These are phyloP conservation scores for Dactylellina drechsleri DNA, from an alignment of 2,329 filamentous ascomycete genomes.

Conservation along the genomic window DNA sequence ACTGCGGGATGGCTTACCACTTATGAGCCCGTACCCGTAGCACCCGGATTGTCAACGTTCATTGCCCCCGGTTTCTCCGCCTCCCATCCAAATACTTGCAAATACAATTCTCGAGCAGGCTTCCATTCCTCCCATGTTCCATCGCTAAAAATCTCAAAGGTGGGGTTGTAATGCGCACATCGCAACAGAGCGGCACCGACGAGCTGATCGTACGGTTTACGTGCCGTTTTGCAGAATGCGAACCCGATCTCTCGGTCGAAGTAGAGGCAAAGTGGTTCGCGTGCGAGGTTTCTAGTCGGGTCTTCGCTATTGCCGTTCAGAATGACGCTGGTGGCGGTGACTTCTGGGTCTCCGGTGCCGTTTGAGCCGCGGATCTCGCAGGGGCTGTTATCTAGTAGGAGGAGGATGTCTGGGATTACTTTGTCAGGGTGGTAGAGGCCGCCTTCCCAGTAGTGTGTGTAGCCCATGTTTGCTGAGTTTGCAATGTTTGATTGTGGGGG, in stretches of 20 bases:
- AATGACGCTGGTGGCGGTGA: neutral
- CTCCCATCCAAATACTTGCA: constrained; percentile 8
- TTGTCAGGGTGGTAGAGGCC: constrained; percentile 8
- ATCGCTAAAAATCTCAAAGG: constrained; percentile 16
- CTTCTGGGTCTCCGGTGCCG: neutral
- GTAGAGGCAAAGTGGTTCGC: constrained; percentile 6
- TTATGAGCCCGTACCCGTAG: no score
- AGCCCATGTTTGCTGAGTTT: constrained; percentile 24
- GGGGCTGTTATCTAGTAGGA: constrained; percentile 4
- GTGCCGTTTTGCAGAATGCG: constrained; percentile 28
- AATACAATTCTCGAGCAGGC: constrained; percentile 19
- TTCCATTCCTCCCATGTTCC: constrained; percentile 34
- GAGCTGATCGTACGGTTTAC: constrained; percentile 36
- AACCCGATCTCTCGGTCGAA: constrained; percentile 6
- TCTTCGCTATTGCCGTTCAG: constrained; percentile 15
- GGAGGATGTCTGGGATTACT: constrained; percentile 16
- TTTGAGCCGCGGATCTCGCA: neutral
- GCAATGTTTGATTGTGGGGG: neutral
- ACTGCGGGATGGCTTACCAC: no score
- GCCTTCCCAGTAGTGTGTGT: constrained; percentile 41
- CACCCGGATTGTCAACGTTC: neutral
- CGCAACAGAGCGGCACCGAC: constrained; percentile 21
- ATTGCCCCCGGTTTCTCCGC: constrained; percentile 20
- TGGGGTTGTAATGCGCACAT: constrained; percentile 17
- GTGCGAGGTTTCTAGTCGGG: neutral